Percentiles rank a stretch among this genome's conserved stretches.
Conservation (phyloP, 1,284 basidiomycete genomes). For the Puccinia triticina region DNA sequence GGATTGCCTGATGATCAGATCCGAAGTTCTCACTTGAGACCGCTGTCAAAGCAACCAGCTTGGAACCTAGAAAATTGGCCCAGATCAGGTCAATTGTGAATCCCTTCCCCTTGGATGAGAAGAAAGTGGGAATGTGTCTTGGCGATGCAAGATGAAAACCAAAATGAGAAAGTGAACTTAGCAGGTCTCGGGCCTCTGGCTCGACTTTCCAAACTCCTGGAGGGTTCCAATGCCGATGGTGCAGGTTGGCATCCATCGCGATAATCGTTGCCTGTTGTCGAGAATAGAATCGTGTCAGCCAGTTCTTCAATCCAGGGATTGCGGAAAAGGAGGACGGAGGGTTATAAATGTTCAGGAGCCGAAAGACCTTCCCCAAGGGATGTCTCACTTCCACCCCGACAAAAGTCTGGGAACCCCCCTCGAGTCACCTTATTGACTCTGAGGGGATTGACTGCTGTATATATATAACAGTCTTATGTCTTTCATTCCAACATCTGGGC, state of each 20-base stretch:
- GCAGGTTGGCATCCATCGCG: not conserved
- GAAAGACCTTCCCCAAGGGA: not conserved
- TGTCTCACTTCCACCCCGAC: not conserved
- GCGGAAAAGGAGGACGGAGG: conserved; percentile 1
- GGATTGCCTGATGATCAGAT: not conserved
- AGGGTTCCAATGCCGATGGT: conserved; percentile 22
- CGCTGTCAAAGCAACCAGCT: not conserved
- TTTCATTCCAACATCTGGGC: not conserved
- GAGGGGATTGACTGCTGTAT: not conserved
- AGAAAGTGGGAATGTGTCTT: not conserved
- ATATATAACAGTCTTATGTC: not conserved
- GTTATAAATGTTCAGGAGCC: conserved; percentile 2
- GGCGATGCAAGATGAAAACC: not conserved
- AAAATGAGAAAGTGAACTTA: not conserved
- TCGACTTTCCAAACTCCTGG: not conserved
- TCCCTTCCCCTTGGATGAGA: not conserved
- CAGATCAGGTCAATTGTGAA: conserved; percentile 11
- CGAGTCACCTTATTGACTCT: not conserved
- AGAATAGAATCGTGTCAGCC: not conserved
- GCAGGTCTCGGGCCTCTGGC: not conserved
- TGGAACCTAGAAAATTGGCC: conserved; percentile 11
- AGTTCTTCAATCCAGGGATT: not conserved
- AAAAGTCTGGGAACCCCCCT: not conserved
- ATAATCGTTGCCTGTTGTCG: not conserved
- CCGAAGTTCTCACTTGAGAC: not conserved